These are phyloP conservation scores for Arachis stenosperma DNA, from an alignment of 306 rosid genomes.

Conservation along the genomic window DNA sequence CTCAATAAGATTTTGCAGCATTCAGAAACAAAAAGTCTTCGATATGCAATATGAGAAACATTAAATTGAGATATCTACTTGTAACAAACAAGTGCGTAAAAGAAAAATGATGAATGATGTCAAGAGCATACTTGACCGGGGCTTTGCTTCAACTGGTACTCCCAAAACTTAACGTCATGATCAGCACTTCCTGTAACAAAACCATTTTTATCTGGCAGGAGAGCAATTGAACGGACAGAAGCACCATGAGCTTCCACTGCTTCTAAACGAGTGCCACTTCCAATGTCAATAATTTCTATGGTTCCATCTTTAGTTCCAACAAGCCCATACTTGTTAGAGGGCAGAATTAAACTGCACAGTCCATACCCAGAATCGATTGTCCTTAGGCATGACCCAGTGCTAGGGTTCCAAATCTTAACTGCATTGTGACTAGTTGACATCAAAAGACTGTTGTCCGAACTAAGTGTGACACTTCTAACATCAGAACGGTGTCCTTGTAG, in stretches of 20 bases:
- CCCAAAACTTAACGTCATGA: slow-evolving; percentile 95
- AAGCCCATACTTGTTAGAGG: slow-evolving; percentile 81
- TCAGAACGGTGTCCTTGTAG: slow-evolving; percentile 96
- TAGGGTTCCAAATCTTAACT: slow-evolving; percentile 93
- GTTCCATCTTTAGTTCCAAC: slow-evolving; percentile 93
- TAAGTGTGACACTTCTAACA: slow-evolving; percentile 85
- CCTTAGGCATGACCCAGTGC: slow-evolving; percentile 89
- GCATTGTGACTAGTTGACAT: slow-evolving; percentile 97
- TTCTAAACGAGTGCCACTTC: slow-evolving; percentile 81
- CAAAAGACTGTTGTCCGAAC: slow-evolving; percentile 83
- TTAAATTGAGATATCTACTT: slow-evolving; percentile 10
- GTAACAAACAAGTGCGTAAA: neutral
- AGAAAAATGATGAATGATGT: slow-evolving; percentile 19
- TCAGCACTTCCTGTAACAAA: slow-evolving; percentile 95
- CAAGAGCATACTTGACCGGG: slow-evolving; percentile 72
- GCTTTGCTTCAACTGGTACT: slow-evolving; percentile 65
- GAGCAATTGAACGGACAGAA: slow-evolving; percentile 66
- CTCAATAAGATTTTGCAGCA: slow-evolving; percentile 10
- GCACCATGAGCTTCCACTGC: slow-evolving; percentile 90
- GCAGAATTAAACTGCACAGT: slow-evolving; percentile 75
- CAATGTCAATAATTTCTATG: slow-evolving; percentile 81
- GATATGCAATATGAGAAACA: slow-evolving; percentile 27
- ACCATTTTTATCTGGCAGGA: slow-evolving; percentile 72
- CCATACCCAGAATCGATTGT: slow-evolving; percentile 91
- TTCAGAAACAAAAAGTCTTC: neutral